Evolutionary conservation across 257 asterid genomes (phyloP).

Genomic region (Jasminum sambac): DNA sequence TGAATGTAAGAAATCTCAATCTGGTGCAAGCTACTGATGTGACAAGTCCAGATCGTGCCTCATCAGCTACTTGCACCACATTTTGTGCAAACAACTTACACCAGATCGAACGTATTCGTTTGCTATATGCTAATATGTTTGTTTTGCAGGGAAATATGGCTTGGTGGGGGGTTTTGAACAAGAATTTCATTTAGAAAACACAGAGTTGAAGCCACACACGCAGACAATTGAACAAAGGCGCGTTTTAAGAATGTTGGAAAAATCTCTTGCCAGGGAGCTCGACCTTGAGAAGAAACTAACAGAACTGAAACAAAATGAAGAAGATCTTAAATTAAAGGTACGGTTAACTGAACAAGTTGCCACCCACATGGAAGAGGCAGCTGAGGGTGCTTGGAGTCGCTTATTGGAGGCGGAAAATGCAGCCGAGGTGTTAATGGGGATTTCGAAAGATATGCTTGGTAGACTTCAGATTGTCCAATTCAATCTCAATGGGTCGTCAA

Average conservation of each 20-base stretch:
- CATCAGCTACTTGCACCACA: too few relatives aligned
- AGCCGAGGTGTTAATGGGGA: conserved; percentile 74
- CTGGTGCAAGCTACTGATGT: too few relatives aligned
- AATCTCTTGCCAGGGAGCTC: conserved; percentile 67
- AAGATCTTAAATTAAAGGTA: conserved; percentile 63
- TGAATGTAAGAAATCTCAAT: conserved; percentile 55
- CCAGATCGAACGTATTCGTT: too few relatives aligned
- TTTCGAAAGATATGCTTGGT: conserved; percentile 67
- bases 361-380: conserved; percentile 83
- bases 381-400: conserved; percentile 82
- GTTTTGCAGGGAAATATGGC: conserved; percentile 48
- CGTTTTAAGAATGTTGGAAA: conserved; percentile 69
- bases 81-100: too few relatives aligned
- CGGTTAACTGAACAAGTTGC: conserved; percentile 72
- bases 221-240: conserved; percentile 54
- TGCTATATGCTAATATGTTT: too few relatives aligned
- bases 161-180: conserved; percentile 42
- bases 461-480: conserved; percentile 43
- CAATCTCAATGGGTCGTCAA: conserved; percentile 32
- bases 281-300: conserved; percentile 74
- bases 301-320: conserved; percentile 66
- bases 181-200: conserved; percentile 30
- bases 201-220: conserved; percentile 43
- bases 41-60: too few relatives aligned
- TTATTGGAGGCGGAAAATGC: conserved; percentile 81